A percentile compares a stretch with the other conserved stretches of the same genome.
These are phyloP conservation scores for Rugosomyces carneus DNA, from an alignment of 1,284 basidiomycete species.

Conservation along the genomic window DNA sequence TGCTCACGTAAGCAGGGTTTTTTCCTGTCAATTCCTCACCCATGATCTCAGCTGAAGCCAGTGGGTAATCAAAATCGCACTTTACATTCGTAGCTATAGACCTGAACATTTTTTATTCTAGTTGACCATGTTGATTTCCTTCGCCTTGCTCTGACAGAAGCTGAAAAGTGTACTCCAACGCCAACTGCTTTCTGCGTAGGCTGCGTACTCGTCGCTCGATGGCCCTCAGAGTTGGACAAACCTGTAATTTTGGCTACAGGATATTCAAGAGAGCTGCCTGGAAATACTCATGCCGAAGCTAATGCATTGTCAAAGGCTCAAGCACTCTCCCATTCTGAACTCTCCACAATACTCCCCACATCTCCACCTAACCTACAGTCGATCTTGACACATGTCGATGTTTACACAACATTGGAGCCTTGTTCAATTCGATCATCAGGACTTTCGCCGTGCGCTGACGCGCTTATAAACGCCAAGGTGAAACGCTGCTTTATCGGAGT, in stretches of 20 bases:
- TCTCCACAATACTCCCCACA: slow-evolving; percentile 38
- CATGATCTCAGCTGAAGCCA: slow-evolving; percentile 9
- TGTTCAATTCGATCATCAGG: slow-evolving; percentile 90
- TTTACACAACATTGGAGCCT: slow-evolving; percentile 97
- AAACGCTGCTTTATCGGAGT: slow-evolving; percentile 85
- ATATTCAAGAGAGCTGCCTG: slow-evolving; percentile 87
- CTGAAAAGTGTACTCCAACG: slow-evolving; percentile 64
- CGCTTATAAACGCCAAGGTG: slow-evolving; percentile 71
- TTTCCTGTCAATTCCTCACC: not conserved
- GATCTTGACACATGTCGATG: slow-evolving; percentile 53
- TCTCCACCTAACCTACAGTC: slow-evolving; percentile 22
- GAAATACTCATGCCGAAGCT: slow-evolving; percentile 97
- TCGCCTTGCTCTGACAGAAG: slow-evolving; percentile 64
- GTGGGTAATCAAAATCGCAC: slow-evolving; percentile 12
- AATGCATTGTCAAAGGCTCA: slow-evolving; percentile 83
- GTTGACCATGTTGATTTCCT: slow-evolving; percentile 47
- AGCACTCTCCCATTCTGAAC: slow-evolving; percentile 34
- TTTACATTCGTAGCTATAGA: not conserved
- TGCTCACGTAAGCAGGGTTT: slow-evolving; percentile 17
- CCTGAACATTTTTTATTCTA: slow-evolving; percentile 5
- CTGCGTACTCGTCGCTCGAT: slow-evolving; percentile 65
- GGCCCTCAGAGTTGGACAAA: slow-evolving; percentile 30
- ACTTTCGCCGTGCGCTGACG: slow-evolving; percentile 81
- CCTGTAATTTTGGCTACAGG: slow-evolving; percentile 70
- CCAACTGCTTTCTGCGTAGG: slow-evolving; percentile 94